Evolutionary conservation across 768 basidiomycete species (phyloP).

Genomic region (Neoboletus brunneissimus): DNA sequence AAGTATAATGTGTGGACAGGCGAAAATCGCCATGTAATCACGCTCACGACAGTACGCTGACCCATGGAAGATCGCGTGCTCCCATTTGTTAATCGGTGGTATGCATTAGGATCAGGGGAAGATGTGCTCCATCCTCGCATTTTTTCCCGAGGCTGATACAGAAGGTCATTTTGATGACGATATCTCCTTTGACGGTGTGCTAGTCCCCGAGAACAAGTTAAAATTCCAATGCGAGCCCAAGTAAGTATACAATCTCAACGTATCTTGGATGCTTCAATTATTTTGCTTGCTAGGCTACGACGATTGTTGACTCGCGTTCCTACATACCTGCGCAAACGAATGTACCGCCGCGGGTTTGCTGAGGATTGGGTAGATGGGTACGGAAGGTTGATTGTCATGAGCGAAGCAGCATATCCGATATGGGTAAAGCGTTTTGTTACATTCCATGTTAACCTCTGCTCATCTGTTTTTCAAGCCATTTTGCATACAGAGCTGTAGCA

Average conservation of each 20-base stretch:
- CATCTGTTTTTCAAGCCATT: constrained; percentile 40
- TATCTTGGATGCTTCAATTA: neutral
- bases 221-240: constrained; percentile 38
- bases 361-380: constrained; percentile 52
- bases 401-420: constrained; percentile 61
- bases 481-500: constrained; percentile 38
- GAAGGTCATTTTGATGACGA: constrained; percentile 36
- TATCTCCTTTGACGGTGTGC: constrained; percentile 18
- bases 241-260: constrained; percentile 24
- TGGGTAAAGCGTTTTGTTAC: constrained; percentile 35
- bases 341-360: constrained; percentile 37
- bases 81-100: neutral
- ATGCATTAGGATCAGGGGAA: constrained; percentile 35
- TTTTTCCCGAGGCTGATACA: constrained; percentile 38
- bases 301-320: constrained; percentile 36
- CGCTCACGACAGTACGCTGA: constrained; percentile 23
- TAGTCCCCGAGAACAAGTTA: constrained; percentile 35
- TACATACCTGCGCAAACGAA: constrained; percentile 38
- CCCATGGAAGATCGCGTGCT: neutral
- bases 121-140: constrained; percentile 38
- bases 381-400: constrained; percentile 51
- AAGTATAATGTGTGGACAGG: constrained; percentile 30
- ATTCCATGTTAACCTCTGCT: neutral
- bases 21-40: constrained; percentile 23
- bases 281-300: constrained; percentile 34